Base-by-base conservation (phyloP, 2,329 filamentous ascomycete genomes). In the Talaromyces pinophilus region DNA sequence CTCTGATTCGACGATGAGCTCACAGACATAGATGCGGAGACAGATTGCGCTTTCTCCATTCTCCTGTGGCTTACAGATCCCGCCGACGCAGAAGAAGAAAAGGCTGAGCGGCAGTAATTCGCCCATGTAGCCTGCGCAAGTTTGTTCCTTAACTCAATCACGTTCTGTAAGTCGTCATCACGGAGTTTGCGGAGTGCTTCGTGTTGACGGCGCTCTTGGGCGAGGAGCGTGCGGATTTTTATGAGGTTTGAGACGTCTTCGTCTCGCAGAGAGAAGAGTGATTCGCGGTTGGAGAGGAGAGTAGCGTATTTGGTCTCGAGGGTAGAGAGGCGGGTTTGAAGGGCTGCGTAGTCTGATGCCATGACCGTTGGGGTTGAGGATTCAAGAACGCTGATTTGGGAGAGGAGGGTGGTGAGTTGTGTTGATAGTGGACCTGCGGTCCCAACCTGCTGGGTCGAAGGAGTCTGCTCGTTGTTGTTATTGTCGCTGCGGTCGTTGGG, bases 231-330 rank as follows among this genome's bases (percentile, higher is more conserved):
- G 3, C 79, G 77, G 50, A 81, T 75, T 71, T 78, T 80, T 70
- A 81, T 78, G 68, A 81, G 76, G 67, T 81, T 82, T 61, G 77
- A 74, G 1, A 81, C 76, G 55, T 82, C 80, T 67, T 80, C 78
- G 66, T 81, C 79, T 42, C 80, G 74, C 22, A 82, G 72, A 3
- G 75, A 74, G 69, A 76, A 80, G 59, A 81, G 74, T n/a, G 78
- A 76, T 69, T 79, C 76, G 28, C 78, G 72, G 46, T 75, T 55
- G 35, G 44, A 75, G 59, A 71, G 69, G 72, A 75, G 77, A 1
- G 69, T 68, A 19, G 73, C 73, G 67, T 80, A 80, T 64, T 81
- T 78, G 1, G 70, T 72, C 66, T 80, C 76, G 6, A 81, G 70
- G 1, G 71, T 67, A 28, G 74, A 71, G 48, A 81, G 68, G 4